Conservation (phyloP, 108 stramenopile species). For the Chaetoceros muelleri region DNA sequence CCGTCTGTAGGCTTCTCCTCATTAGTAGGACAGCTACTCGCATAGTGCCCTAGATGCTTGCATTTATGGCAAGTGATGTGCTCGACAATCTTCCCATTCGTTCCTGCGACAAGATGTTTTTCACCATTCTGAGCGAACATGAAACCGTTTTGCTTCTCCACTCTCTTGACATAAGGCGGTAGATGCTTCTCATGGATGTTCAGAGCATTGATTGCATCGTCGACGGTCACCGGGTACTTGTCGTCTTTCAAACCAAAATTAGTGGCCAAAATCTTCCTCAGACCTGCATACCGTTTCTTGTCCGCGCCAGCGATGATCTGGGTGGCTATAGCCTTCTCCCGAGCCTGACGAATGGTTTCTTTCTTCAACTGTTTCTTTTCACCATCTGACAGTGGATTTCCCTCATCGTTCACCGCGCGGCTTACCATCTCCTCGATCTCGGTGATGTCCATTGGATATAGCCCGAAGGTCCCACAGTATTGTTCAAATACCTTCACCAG, state of each 20-base stretch:
- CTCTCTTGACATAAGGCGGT: neutral
- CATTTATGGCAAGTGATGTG: neutral
- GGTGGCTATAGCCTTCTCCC: constrained; percentile 6
- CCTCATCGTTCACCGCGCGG: neutral
- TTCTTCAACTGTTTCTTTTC: neutral
- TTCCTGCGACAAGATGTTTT: neutral
- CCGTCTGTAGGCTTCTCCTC: neutral
- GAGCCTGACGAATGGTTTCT: neutral
- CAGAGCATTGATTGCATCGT: constrained; percentile 11
- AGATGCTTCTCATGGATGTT: constrained; percentile 4
- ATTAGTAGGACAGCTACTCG: neutral
- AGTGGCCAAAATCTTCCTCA: constrained; percentile 11
- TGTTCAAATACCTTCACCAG: neutral
- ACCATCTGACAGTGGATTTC: neutral
- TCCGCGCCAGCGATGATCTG: constrained; percentile 11
- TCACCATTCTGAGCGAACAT: neutral
- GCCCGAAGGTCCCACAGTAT: neutral
- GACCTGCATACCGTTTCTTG: constrained; percentile 8
- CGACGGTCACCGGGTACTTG: constrained; percentile 18
- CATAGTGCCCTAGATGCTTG: neutral
- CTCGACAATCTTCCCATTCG: neutral
- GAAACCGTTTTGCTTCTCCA: neutral
- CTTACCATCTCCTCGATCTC: no score
- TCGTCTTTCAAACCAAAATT: constrained; percentile 8
- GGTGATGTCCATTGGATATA: neutral